phyloP scores from a whole-genome alignment of 495 filamentous ascomycete genomes.

The Penicillium odoratum region DNA sequence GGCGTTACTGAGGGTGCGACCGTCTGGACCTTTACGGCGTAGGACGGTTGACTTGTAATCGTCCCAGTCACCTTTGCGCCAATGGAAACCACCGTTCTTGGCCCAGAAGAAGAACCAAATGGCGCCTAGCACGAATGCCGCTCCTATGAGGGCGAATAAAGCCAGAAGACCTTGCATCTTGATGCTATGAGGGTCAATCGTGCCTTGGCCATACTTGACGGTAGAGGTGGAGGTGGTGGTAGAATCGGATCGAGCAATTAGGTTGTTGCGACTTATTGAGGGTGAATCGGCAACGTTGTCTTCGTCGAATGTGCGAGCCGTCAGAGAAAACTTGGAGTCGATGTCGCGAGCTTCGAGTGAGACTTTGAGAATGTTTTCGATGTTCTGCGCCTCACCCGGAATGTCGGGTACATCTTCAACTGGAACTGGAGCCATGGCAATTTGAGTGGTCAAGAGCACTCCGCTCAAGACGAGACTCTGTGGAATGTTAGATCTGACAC shows the following conservation, averaged over 20 bases:
- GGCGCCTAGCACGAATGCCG: constrained; percentile 67
- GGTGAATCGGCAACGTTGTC: constrained; percentile 8
- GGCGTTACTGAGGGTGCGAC: constrained; percentile 74
- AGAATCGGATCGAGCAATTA: constrained; percentile 27
- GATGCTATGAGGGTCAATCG: constrained; percentile 64
- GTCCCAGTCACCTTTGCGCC: constrained; percentile 85
- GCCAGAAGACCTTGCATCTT: constrained; percentile 82
- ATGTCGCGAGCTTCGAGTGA: neutral
- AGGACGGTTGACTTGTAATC: constrained; percentile 97
- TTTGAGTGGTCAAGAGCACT: constrained; percentile 39
- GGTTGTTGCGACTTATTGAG: constrained; percentile 14
- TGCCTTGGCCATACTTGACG: constrained; percentile 49
- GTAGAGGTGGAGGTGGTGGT: constrained; percentile 19
- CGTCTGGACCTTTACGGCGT: constrained; percentile 87
- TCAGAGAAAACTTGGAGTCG: neutral
- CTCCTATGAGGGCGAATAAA: constrained; percentile 82
- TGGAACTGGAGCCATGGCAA: constrained; percentile 35
- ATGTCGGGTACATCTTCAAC: constrained; percentile 24
- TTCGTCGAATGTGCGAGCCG: neutral
- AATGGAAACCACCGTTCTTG: constrained; percentile 91
- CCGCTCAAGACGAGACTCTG: constrained; percentile 39
- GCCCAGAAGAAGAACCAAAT: constrained; percentile 99
- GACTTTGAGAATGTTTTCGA: neutral
- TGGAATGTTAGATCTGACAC: constrained; percentile 12
- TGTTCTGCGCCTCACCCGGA: constrained; percentile 15